A percentile compares a stretch with the other conserved stretches of the same genome.
Conservation (phyloP, 495 filamentous ascomycete genomes). For the Durotheca rogersii region DNA sequence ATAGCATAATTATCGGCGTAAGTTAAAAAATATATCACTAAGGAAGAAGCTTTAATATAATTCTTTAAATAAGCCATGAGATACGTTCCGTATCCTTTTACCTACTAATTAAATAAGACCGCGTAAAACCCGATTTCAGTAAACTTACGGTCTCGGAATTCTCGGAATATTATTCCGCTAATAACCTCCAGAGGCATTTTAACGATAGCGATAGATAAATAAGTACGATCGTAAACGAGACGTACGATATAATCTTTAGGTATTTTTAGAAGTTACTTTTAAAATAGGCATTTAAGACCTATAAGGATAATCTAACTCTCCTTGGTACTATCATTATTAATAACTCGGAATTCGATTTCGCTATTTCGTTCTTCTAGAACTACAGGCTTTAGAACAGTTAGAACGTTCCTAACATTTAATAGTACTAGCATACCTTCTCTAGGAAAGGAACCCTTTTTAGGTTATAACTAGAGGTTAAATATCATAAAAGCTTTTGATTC, state of each 20-base stretch:
- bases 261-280: slow-evolving; percentile 99
- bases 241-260: slow-evolving; percentile 98
- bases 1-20: slow-evolving; percentile 99
- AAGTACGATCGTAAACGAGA: slow-evolving; percentile 94
- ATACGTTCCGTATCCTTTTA: slow-evolving; percentile 97
- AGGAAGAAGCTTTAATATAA: slow-evolving; percentile 94
- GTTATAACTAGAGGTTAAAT: no score
- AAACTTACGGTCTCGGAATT: slow-evolving; percentile 89
- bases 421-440: slow-evolving; percentile 61
- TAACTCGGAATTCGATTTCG: slow-evolving; percentile 95
- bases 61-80: slow-evolving; percentile 98
- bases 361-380: slow-evolving; percentile 92
- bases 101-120: slow-evolving; percentile 96
- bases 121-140: slow-evolving; percentile 99
- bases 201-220: slow-evolving; percentile 94
- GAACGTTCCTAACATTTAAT: background rate
- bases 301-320: slow-evolving; percentile 94
- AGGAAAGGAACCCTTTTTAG: slow-evolving; percentile 74
- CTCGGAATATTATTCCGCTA: slow-evolving; percentile 94
- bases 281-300: slow-evolving; percentile 95
- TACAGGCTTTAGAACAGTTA: slow-evolving; percentile 60
- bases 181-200: slow-evolving; percentile 95
- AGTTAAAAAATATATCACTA: slow-evolving; percentile 97
- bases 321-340: slow-evolving; percentile 89
- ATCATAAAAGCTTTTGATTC: no score